Conservation (phyloP, 768 basidiomycete genomes). For the Tricholoma sp. region DNA sequence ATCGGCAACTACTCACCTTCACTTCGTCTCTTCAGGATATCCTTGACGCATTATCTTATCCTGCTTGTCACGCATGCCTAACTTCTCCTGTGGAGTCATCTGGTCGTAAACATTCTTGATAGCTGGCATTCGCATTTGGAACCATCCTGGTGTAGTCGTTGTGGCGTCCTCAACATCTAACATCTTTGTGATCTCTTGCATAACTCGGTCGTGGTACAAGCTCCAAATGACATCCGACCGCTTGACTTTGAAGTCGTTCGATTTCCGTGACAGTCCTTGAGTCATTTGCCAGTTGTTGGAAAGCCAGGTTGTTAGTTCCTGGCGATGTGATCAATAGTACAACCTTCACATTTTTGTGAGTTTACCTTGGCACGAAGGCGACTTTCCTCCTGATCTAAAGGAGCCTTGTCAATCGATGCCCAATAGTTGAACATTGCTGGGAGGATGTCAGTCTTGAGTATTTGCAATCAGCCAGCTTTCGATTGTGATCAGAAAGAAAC, state of each 20-base stretch:
- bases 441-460: no score
- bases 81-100: background rate
- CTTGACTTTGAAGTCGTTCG: background rate
- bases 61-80: no score
- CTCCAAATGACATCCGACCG: background rate
- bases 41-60: no score
- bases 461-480: no score
- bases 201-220: background rate
- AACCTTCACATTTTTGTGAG: background rate
- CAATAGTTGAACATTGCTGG: no score
- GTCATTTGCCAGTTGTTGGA: no score
- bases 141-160: background rate
- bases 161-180: background rate
- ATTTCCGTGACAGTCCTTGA: background rate
- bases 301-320: no score
- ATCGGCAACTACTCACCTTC: background rate
- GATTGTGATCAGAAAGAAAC: no score
- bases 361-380: background rate
- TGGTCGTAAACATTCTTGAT: background rate
- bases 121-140: background rate
- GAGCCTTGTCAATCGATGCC: conserved; percentile 12
- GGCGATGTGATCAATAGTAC: background rate
- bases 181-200: background rate
- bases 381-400: conserved; percentile 4
- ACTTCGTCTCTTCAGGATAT: no score